Conservation (phyloP, 306 rosid species). For the Boehmeria nivea region DNA sequence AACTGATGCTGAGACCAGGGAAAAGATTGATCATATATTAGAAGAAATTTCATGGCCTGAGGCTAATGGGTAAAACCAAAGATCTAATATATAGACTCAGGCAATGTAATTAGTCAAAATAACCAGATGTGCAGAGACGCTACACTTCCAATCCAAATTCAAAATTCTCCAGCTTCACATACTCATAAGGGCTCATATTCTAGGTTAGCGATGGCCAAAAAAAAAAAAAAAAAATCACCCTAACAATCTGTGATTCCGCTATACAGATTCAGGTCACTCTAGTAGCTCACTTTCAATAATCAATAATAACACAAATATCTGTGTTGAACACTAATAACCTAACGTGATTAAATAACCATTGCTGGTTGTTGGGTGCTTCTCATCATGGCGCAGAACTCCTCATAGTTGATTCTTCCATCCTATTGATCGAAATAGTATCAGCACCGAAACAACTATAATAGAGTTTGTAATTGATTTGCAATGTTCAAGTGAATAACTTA, state of each 20-base stretch:
- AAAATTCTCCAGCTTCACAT: constrained; percentile 18
- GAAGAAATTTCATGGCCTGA: no score
- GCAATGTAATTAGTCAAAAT: constrained; percentile 14
- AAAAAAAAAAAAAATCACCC: constrained; percentile 21
- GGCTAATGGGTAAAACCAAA: constrained; percentile 4
- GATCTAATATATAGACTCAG: constrained; percentile 5
- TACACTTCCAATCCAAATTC: constrained; percentile 15
- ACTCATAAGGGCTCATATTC: constrained; percentile 14
- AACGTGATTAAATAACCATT: neutral
- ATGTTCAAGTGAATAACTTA: constrained; percentile 34
- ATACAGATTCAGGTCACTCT: constrained; percentile 17
- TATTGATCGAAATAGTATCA: constrained; percentile 28
- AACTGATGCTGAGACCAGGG: no score
- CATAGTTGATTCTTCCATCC: constrained; percentile 92
- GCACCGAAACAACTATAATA: constrained; percentile 3
- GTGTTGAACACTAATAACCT: neutral
- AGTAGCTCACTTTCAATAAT: constrained; percentile 8
- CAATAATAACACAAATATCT: neutral
- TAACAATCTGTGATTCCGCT: constrained; percentile 11
- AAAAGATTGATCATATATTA: no score
- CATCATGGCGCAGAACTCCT: constrained; percentile 92
- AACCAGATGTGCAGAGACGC: constrained; percentile 21
- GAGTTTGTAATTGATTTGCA: constrained; percentile 1
- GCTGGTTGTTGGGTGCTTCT: constrained; percentile 61
- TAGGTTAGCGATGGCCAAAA: constrained; percentile 22